Base-by-base conservation (phyloP, 495 filamentous ascomycete species). In the Paragyromitra xinjiangensis region DNA sequence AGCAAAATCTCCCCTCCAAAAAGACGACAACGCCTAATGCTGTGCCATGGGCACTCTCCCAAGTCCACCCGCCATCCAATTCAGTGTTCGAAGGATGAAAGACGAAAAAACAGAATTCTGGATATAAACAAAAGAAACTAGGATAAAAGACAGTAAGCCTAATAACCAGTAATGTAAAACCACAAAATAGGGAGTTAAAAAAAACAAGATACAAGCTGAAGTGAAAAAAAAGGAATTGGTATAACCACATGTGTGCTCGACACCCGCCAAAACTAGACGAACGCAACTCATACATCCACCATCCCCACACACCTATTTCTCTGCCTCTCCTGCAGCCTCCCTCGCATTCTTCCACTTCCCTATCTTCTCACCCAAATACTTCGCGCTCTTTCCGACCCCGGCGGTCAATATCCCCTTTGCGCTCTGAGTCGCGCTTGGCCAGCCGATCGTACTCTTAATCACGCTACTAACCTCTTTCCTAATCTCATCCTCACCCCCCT, bases 351-450 rank as follows among this genome's bases (percentile, higher is more conserved):
- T 85, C 80, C 89, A 88, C 85, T 97, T 97, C 53, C 84, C 87
- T 58, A 92, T 86, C 87, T 99, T 99, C 84, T 98, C 96, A 44
- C 86, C 85, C 73, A 95, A 70, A 84, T 99, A 99, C 73, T 88
- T 88, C 86, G 87, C 89, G 64, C 90, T 90, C 78, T 89, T 88
- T 53, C 84, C 78, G 6, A 92, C 78, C 0, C 95, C 96, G 0
- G 91, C 88, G 1, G 94, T 98, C 26, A 97, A 80, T 0, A 90
- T 81, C 3, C 93, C 90, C 84, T 99, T 98, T 51, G 94, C 73
- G 48, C 88, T 93, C 85, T 99, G 94, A 5, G 89, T 90, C 7
- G 91, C 93, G 73, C 92, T 93, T 3, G 95, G 93, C 96, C 96
- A 99, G 62, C 86, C 88, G 79, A 98, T 92, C 0, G 96, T 98